phyloP scores from a whole-genome alignment of 1,284 basidiomycete species.

The Irpex sp. region DNA sequence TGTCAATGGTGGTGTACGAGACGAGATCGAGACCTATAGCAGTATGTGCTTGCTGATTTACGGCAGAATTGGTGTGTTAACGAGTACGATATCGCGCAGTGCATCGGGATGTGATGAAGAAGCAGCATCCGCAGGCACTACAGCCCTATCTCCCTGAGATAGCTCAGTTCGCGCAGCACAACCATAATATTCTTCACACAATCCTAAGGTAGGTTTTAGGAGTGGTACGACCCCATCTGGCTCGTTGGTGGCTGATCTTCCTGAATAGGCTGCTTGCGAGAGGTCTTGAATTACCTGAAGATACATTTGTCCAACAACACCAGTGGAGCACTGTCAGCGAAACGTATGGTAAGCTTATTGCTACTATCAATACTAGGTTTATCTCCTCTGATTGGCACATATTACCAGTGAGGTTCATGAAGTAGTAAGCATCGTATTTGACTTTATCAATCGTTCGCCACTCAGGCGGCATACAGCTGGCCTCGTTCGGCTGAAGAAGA shows the following conservation, averaged over 20 bases:
- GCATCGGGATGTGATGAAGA: background rate
- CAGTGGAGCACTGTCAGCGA: conserved; percentile 24
- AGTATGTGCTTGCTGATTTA: background rate
- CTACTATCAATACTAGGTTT: too few relatives aligned
- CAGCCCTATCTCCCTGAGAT: background rate
- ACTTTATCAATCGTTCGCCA: too few relatives aligned
- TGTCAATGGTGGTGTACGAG: background rate
- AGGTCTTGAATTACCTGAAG: conserved; percentile 31
- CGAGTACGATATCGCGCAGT: background rate
- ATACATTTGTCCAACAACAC: conserved; percentile 30
- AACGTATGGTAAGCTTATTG: conserved; percentile 23
- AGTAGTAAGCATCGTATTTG: conserved; percentile 26
- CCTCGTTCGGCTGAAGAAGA: conserved; percentile 43
- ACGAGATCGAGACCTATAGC: background rate
- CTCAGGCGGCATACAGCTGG: conserved; percentile 17
- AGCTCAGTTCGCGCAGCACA: background rate
- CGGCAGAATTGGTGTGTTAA: too few relatives aligned
- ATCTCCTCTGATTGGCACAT: background rate
- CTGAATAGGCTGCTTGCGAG: conserved; percentile 38
- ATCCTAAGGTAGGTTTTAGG: background rate
- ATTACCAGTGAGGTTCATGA: conserved; percentile 26
- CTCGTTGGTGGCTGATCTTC: background rate
- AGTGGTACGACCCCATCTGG: too few relatives aligned
- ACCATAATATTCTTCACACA: background rate
- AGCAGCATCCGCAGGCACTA: background rate